These are phyloP conservation scores for Endocarpon pusillum DNA, from an alignment of 495 filamentous ascomycete genomes.

Conservation along the genomic window DNA sequence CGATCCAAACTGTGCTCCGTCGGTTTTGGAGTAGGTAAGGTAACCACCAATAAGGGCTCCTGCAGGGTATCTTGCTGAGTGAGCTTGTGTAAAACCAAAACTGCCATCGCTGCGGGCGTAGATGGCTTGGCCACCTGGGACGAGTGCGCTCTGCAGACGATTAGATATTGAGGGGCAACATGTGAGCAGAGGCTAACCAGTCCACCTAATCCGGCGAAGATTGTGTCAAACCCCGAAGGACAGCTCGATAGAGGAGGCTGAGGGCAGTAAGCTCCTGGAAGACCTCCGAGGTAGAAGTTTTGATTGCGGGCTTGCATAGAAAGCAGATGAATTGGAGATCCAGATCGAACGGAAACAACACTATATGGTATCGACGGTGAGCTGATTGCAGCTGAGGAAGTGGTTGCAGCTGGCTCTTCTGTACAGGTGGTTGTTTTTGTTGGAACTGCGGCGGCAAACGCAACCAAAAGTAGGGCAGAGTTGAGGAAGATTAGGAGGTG, in stretches of 20 bases:
- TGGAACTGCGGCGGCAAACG: too few species aligned
- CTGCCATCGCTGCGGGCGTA: background rate
- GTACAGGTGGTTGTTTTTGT: too few species aligned
- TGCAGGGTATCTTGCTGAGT: background rate
- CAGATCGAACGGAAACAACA: too few species aligned
- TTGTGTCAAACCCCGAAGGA: background rate
- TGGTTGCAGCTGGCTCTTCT: background rate
- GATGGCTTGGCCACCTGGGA: background rate
- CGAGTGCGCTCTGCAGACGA: background rate
- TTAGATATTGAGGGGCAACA: background rate
- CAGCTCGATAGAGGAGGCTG: background rate
- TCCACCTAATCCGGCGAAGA: background rate
- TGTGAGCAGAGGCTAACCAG: background rate
- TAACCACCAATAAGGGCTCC: background rate
- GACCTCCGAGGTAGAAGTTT: background rate
- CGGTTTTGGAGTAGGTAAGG: background rate
- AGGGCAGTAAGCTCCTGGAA: background rate
- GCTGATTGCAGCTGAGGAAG: background rate
- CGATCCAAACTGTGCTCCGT: background rate
- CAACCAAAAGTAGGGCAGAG: too few species aligned
- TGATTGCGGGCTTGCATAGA: background rate
- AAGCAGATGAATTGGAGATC: background rate
- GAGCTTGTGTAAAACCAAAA: background rate
- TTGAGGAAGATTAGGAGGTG: too few species aligned
- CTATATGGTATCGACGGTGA: background rate